Conservation (phyloP, 2,329 filamentous ascomycete genomes). For the Trichoderma aggressivum region DNA sequence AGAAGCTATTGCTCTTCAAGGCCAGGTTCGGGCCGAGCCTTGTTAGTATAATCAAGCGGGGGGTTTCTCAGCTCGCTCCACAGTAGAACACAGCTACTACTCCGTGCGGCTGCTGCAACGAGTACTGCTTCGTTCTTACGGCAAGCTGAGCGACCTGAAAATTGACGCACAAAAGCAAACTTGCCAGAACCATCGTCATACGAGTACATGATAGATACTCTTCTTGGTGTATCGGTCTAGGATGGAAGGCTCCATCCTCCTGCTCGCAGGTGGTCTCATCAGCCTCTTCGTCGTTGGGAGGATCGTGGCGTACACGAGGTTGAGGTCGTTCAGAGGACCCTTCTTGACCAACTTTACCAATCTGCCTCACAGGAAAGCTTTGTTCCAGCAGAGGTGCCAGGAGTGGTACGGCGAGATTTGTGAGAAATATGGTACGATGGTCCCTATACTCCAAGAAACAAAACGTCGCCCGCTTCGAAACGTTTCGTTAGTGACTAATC, state of each 20-base stretch:
- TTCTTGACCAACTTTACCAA: slow-evolving; percentile 23
- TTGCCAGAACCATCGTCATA: not conserved
- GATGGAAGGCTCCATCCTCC: not conserved
- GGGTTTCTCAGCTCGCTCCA: not conserved
- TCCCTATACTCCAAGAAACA: not conserved
- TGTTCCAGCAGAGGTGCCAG: slow-evolving; percentile 24
- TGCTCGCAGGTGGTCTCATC: not conserved
- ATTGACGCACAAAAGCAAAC: not conserved
- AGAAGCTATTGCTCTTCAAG: not conserved
- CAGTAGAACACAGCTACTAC: not conserved
- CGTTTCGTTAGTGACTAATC: not conserved
- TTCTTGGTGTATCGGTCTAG: not conserved
- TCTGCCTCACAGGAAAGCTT: slow-evolving; percentile 26
- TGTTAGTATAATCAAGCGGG: not conserved
- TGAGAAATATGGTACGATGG: slow-evolving; percentile 27
- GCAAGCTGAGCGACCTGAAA: not conserved
- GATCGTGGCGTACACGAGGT: slow-evolving; percentile 14
- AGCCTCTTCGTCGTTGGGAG: not conserved
- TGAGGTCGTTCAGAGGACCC: slow-evolving; percentile 27
- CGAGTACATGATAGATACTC: not conserved
- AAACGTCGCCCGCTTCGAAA: not conserved
- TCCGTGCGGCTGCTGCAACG: not conserved
- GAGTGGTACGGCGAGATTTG: slow-evolving; percentile 28
- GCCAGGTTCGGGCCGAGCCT: not conserved
- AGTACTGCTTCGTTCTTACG: not conserved